phyloP scores from a whole-genome alignment of 73 alveolate genomes.

The Tetrahymena thermophila region DNA sequence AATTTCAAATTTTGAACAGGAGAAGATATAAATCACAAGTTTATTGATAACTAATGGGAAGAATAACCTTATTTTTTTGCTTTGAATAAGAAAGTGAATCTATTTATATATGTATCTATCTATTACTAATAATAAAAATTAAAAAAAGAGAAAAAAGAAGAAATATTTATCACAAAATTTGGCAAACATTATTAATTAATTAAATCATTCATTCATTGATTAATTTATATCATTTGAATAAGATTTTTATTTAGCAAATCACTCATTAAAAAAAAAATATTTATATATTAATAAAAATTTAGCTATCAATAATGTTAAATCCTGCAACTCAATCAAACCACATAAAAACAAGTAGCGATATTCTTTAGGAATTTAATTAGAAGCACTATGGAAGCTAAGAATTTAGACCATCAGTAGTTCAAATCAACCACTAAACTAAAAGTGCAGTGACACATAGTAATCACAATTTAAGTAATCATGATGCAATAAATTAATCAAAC shows the following conservation, averaged over 20 bases:
- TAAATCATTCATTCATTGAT: too few species aligned
- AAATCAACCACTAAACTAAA: background rate
- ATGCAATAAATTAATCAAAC: background rate
- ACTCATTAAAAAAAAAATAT: too few species aligned
- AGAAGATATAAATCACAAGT: too few species aligned
- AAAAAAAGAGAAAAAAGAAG: background rate
- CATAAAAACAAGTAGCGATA: background rate
- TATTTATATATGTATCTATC: too few species aligned
- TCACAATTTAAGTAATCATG: background rate
- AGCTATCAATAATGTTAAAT: background rate
- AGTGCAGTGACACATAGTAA: background rate
- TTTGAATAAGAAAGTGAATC: background rate
- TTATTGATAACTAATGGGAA: too few species aligned
- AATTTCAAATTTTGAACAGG: too few species aligned
- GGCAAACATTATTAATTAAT: background rate
- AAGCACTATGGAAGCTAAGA: background rate
- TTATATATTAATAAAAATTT: too few species aligned
- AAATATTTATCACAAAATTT: background rate
- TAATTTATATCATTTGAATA: too few species aligned
- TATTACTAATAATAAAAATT: too few species aligned
- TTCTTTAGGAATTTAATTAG: background rate
- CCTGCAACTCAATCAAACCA: background rate
- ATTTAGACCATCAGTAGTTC: background rate
- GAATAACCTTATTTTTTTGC: too few species aligned
- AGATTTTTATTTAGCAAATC: background rate